phyloP scores from a whole-genome alignment of 2,329 filamentous ascomycete genomes.

The Cercospora sp. region DNA sequence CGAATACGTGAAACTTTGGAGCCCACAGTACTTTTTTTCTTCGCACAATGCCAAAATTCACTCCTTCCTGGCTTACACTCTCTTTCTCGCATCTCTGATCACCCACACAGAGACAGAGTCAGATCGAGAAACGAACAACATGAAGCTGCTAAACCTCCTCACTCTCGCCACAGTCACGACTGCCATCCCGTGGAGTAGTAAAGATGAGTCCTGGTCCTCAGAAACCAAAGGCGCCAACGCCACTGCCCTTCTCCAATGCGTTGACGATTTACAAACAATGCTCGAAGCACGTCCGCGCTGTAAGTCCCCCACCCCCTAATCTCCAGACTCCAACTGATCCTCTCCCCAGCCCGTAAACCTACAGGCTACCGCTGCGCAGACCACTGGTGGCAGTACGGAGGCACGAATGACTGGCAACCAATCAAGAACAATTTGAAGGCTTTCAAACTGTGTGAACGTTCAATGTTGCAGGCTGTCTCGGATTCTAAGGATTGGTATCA shows the following conservation, averaged over 20 bases:
- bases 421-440: neutral
- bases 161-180: neutral
- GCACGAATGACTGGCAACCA: neutral
- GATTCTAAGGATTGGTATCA: too few species aligned
- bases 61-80: neutral
- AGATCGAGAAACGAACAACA: neutral
- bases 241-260: neutral
- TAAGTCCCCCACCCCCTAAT: neutral
- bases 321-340: neutral
- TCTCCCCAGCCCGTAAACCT: neutral
- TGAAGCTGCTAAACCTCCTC: neutral
- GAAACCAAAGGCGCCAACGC: neutral
- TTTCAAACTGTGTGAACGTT: neutral
- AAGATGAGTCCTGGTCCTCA: neutral
- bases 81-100: neutral
- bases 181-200: accelerated
- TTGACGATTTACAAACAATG: neutral
- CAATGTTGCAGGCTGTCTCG: neutral
- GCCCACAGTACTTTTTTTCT: neutral
- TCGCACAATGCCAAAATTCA: neutral
- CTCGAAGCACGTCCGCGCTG: neutral
- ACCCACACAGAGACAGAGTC: neutral
- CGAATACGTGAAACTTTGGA: neutral
- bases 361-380: neutral
- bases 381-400: neutral